Conservation (phyloP, 768 basidiomycete species). For the Gymnopilus dilepis region DNA sequence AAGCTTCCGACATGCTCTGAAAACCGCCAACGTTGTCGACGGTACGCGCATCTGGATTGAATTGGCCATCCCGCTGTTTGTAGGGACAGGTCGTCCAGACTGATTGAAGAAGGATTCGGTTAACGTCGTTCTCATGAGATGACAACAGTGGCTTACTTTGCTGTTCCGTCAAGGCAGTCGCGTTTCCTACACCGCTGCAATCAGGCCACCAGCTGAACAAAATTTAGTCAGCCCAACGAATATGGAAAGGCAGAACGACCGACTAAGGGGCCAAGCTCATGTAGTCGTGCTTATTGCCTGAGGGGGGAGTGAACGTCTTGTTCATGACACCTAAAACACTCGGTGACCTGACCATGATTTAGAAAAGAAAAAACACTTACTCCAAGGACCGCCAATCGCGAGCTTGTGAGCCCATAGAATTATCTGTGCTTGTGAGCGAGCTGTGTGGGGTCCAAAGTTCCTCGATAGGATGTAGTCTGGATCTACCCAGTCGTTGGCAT, state of each 20-base stretch:
- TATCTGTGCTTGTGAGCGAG: slow-evolving; percentile 52
- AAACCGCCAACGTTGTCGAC: slow-evolving; percentile 63
- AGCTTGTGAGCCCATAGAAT: slow-evolving; percentile 50
- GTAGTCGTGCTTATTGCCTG: slow-evolving; percentile 64
- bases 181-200: slow-evolving; percentile 62
- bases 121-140: background rate
- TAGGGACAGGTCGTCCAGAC: slow-evolving; percentile 69
- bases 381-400: slow-evolving; percentile 56
- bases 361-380: slow-evolving; percentile 38
- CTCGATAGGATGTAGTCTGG: slow-evolving; percentile 52
- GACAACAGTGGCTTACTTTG: slow-evolving; percentile 42
- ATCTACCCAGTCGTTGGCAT: slow-evolving; percentile 62
- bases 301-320: slow-evolving; percentile 53
- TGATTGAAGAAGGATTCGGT: slow-evolving; percentile 10
- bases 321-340: slow-evolving; percentile 53
- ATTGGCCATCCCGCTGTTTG: slow-evolving; percentile 58
- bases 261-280: slow-evolving; percentile 78
- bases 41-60: slow-evolving; percentile 66
- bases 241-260: slow-evolving; percentile 21
- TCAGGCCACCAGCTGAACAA: slow-evolving; percentile 62
- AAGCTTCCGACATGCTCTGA: slow-evolving; percentile 58
- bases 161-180: slow-evolving; percentile 56
- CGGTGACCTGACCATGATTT: too few relatives aligned
- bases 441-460: slow-evolving; percentile 46
- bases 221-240: background rate